These are phyloP conservation scores for Acephala macrosclerotiorum DNA, from an alignment of 2,329 filamentous ascomycete genomes.

Conservation along the genomic window DNA sequence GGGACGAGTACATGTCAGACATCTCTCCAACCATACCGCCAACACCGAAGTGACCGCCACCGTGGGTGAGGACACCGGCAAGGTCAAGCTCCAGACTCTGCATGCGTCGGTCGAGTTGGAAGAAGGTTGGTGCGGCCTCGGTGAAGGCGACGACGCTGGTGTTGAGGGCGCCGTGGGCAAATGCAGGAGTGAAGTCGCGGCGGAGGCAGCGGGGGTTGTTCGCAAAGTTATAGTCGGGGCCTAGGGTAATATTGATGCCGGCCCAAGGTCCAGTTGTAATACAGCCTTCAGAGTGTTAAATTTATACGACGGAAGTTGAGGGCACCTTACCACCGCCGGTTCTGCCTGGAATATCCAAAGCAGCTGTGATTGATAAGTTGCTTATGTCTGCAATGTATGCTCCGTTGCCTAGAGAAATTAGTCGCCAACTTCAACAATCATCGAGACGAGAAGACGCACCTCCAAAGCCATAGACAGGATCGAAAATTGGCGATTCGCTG, in stretches of 20 bases:
- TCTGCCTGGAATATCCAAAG: slow-evolving; percentile 9
- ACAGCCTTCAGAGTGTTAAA: slow-evolving; percentile 10
- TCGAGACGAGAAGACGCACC: neutral
- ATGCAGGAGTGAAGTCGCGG: slow-evolving; percentile 13
- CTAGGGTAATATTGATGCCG: slow-evolving; percentile 5
- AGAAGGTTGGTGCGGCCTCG: slow-evolving; percentile 24
- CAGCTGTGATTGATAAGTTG: neutral
- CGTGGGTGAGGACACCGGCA: slow-evolving; percentile 15
- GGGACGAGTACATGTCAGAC: slow-evolving; percentile 22
- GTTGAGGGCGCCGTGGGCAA: slow-evolving; percentile 11
- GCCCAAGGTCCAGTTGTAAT: slow-evolving; percentile 15
- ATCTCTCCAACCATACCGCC: slow-evolving; percentile 26
- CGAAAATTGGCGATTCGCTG: slow-evolving; percentile 9
- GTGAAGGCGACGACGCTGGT: slow-evolving; percentile 24
- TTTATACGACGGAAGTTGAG: neutral
- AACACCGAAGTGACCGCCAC: slow-evolving; percentile 16
- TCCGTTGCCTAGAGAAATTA: slow-evolving; percentile 12
- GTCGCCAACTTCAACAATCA: neutral
- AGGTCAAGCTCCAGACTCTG: slow-evolving; percentile 7
- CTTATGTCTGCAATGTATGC: slow-evolving; percentile 16
- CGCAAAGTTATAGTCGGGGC: slow-evolving; percentile 13
- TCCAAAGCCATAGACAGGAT: slow-evolving; percentile 17
- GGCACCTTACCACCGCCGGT: slow-evolving; percentile 12
- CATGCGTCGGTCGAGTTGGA: slow-evolving; percentile 18
- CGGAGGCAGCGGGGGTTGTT: slow-evolving; percentile 19